A percentile compares a stretch with the other conserved stretches of the same genome.
These are phyloP conservation scores for Populus hybrid DNA, from an alignment of 441 rosid genomes.

Conservation along the genomic window DNA sequence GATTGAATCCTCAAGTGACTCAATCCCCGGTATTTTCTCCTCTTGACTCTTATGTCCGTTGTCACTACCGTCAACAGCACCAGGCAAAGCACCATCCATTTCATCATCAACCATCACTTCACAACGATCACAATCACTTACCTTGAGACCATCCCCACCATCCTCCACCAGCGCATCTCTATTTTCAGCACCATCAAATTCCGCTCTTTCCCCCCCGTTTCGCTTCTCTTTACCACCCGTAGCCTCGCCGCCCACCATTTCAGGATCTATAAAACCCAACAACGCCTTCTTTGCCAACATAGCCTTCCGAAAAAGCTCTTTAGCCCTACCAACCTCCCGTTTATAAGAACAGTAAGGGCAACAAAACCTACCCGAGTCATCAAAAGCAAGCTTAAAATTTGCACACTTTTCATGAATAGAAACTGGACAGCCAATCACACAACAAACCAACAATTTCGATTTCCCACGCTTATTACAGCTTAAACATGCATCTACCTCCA, in stretches of 20 bases:
- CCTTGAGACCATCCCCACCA: neutral
- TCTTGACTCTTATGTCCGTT: slow-evolving; percentile 2
- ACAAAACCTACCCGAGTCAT: slow-evolving; percentile 43
- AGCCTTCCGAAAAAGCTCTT: slow-evolving; percentile 32
- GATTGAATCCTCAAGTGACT: neutral
- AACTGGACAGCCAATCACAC: no score
- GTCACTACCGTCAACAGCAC: neutral
- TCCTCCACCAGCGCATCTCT: neutral
- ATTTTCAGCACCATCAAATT: neutral
- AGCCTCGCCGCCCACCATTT: slow-evolving; percentile 2
- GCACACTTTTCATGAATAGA: no score
- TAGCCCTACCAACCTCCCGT: slow-evolving; percentile 22
- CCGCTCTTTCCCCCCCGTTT: neutral
- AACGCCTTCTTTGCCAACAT: slow-evolving; percentile 29
- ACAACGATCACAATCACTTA: neutral
- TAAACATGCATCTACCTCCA: neutral
- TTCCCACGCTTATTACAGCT: no score
- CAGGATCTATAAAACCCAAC: slow-evolving; percentile 25
- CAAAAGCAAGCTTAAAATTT: slow-evolving; percentile 10
- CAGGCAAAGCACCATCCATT: neutral
- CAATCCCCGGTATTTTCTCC: neutral
- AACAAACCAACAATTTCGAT: neutral
- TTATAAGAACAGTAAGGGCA: slow-evolving; percentile 66
- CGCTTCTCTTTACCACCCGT: slow-evolving; percentile 9
- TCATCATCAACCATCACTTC: neutral